Conservation (phyloP, 1,284 basidiomycete species). For the Ceratobasidium sp. region DNA sequence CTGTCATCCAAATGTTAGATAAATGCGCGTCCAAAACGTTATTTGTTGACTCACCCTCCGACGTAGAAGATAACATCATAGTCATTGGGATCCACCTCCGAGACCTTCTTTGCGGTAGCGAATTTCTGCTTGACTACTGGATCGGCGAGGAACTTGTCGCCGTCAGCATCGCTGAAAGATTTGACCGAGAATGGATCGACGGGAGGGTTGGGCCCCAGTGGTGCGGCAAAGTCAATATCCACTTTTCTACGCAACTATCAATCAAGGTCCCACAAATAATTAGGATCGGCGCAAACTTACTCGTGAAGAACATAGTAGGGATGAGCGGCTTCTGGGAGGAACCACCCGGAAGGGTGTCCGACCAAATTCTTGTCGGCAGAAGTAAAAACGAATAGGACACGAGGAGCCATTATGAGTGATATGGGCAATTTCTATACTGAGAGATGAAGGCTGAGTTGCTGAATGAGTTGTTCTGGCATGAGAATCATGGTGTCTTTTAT, state of each 20-base stretch:
- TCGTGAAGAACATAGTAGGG: slow-evolving; percentile 76
- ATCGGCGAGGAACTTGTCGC: slow-evolving; percentile 71
- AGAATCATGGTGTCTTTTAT: no score
- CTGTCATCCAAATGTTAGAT: slow-evolving; percentile 47
- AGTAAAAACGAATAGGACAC: slow-evolving; percentile 78
- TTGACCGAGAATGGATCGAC: slow-evolving; percentile 69
- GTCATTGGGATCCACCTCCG: slow-evolving; percentile 66
- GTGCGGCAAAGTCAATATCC: slow-evolving; percentile 75
- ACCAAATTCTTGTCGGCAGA: slow-evolving; percentile 71
- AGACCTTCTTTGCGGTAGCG: slow-evolving; percentile 68
- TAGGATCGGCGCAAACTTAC: slow-evolving; percentile 53
- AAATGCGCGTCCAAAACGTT: neutral
- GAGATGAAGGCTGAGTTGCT: no score
- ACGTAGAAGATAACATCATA: slow-evolving; percentile 82
- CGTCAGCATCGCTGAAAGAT: slow-evolving; percentile 65
- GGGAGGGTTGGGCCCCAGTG: slow-evolving; percentile 77
- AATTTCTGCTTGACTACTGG: slow-evolving; percentile 65
- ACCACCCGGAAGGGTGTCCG: slow-evolving; percentile 65
- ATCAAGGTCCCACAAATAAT: neutral
- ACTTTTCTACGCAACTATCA: neutral
- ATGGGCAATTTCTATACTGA: no score
- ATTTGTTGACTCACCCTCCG: slow-evolving; percentile 59
- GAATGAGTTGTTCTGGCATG: no score
- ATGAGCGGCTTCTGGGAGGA: slow-evolving; percentile 66
- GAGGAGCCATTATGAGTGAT: neutral